A percentile compares a stretch with the other conserved stretches of the same genome.
Evolutionary conservation across 805 yeast species (phyloP).

Genomic region (Saccharomyces jurei): DNA sequence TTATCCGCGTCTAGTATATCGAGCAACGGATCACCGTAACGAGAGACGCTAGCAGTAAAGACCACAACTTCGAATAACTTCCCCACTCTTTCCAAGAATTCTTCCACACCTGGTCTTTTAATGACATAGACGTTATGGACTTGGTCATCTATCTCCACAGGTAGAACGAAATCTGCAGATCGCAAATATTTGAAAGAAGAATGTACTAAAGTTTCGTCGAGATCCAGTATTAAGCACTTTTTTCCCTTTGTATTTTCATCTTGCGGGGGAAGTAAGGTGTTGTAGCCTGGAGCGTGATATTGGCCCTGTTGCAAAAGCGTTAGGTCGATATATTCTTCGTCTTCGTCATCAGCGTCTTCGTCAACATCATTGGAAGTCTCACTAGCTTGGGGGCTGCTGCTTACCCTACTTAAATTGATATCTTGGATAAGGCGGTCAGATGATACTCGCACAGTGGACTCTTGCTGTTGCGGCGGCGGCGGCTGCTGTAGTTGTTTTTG

Average conservation of each 20-base stretch:
- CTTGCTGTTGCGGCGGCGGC: constrained; percentile 8
- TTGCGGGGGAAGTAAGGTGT: constrained; percentile 50
- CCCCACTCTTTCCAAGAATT: constrained; percentile 73
- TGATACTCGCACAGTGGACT: not conserved
- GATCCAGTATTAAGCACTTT: constrained; percentile 81
- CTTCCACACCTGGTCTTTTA: constrained; percentile 96
- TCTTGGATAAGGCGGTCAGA: not conserved
- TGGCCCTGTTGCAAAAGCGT: constrained; percentile 64
- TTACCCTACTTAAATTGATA: not conserved
- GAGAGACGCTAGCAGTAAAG: constrained; percentile 88
- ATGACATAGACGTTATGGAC: constrained; percentile 90
- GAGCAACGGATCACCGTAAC: constrained; percentile 90
- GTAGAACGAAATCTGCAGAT: constrained; percentile 90
- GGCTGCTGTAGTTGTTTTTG: constrained; percentile 3
- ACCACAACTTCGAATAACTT: constrained; percentile 86
- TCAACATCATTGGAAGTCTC: constrained; percentile 4
- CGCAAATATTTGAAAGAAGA: constrained; percentile 84
- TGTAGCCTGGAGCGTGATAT: constrained; percentile 53
- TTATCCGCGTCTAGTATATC: constrained; percentile 72
- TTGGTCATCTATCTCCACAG: constrained; percentile 90
- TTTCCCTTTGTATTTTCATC: constrained; percentile 37
- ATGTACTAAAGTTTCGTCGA: constrained; percentile 93
- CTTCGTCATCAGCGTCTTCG: constrained; percentile 20
- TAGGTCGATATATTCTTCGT: constrained; percentile 43
- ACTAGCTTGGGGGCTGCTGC: not conserved